phyloP scores from a whole-genome alignment of 495 filamentous ascomycete species.

The Penicillium lividum region DNA sequence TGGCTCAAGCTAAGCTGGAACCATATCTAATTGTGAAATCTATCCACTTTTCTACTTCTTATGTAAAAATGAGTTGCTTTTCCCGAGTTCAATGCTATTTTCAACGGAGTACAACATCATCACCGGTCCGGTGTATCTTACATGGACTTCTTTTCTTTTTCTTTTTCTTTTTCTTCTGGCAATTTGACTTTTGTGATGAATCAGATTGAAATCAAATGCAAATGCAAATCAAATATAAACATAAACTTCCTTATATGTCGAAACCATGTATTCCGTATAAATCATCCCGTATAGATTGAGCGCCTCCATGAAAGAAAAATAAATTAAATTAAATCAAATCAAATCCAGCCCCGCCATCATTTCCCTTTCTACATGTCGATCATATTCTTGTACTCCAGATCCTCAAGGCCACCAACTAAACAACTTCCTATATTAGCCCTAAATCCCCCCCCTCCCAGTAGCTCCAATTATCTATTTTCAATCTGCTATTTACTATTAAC shows the following conservation, averaged over 20 bases:
- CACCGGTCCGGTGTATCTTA: neutral
- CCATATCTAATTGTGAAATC: neutral
- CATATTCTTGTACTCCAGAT: slow-evolving; percentile 5
- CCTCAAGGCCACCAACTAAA: slow-evolving; percentile 10
- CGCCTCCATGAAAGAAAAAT: neutral
- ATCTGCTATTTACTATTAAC: neutral
- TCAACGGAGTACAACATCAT: slow-evolving; percentile 4
- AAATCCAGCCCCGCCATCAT: slow-evolving; percentile 8
- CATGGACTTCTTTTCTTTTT: too few species aligned
- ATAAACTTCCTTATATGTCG: neutral
- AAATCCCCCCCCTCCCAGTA: neutral
- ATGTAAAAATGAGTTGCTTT: neutral
- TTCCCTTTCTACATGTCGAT: slow-evolving; percentile 7
- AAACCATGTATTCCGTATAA: slow-evolving; percentile 8
- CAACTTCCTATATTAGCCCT: slow-evolving; percentile 3
- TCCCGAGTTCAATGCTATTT: neutral
- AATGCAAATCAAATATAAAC: neutral
- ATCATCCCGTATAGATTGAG: slow-evolving; percentile 8
- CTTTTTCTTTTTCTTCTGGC: too few species aligned
- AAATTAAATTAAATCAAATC: neutral
- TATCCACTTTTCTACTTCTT: neutral
- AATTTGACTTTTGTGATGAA: slow-evolving; percentile 14
- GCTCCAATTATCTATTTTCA: neutral
- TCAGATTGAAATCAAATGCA: neutral
- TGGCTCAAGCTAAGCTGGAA: slow-evolving; percentile 21